Percentiles rank a stretch among this genome's conserved stretches.
Conservation (phyloP, 768 basidiomycete species). For the Auriscalpium vulgare region DNA sequence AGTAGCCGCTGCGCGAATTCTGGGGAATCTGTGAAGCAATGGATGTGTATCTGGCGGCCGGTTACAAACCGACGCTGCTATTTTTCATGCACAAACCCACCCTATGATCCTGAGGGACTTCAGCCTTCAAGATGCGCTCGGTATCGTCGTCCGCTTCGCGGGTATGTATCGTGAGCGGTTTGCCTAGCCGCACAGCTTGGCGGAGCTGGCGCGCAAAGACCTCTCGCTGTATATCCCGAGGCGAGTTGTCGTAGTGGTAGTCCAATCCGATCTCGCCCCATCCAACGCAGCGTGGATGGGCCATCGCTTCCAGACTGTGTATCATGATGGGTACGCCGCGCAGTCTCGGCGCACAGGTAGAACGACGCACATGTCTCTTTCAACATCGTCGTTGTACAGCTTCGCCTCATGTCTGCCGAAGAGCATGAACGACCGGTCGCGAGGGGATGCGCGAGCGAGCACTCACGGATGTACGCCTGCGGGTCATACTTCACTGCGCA, state of each 20-base stretch:
- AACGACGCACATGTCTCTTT: conserved; percentile 52
- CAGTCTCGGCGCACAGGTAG: background rate
- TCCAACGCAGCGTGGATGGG: conserved; percentile 75
- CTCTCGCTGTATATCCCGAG: conserved; percentile 55
- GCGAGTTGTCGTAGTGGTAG: conserved; percentile 77
- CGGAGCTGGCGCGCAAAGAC: conserved; percentile 64
- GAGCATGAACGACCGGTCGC: background rate
- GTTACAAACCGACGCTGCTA: background rate
- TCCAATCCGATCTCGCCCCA: conserved; percentile 89
- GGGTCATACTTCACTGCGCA: background rate
- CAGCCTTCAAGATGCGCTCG: conserved; percentile 65
- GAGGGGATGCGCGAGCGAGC: background rate
- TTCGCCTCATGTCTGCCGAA: conserved; percentile 58
- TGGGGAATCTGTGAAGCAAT: conserved; percentile 83
- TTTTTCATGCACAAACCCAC: conserved; percentile 26
- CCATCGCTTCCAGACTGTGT: conserved; percentile 61
- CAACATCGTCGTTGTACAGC: conserved; percentile 57
- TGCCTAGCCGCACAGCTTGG: conserved; percentile 57
- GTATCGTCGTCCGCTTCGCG: conserved; percentile 82
- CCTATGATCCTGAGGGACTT: conserved; percentile 63
- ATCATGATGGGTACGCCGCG: background rate
- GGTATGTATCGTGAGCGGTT: conserved; percentile 81
- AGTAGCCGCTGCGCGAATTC: conserved; percentile 65
- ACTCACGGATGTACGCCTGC: conserved; percentile 70
- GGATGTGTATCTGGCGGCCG: conserved; percentile 63